phyloP scores from a whole-genome alignment of 2,329 filamentous ascomycete genomes.

The Epichloe sibirici region DNA sequence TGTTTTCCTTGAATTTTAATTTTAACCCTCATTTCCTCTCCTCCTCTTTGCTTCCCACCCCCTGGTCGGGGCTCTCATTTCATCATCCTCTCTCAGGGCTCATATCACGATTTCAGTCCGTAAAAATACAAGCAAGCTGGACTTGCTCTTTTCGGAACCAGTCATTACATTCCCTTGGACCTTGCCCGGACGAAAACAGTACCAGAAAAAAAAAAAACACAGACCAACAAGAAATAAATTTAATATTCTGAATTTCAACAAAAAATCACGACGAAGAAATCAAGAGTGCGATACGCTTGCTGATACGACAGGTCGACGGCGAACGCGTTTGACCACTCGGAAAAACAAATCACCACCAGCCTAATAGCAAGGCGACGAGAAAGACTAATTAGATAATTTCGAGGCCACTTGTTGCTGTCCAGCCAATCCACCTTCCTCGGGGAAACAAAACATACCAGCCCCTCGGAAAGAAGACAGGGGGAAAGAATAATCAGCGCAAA shows the following conservation, averaged over 20 bases:
- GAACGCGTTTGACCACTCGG: conserved; percentile 1
- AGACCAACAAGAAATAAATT: not conserved
- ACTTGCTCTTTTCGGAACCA: conserved; percentile 35
- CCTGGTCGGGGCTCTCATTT: conserved; percentile 18
- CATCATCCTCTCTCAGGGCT: not conserved
- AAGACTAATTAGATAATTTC: conserved; percentile 2
- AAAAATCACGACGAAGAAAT: not conserved
- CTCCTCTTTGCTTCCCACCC: conserved; percentile 15
- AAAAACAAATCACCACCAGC: not conserved
- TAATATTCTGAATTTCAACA: not conserved
- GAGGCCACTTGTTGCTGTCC: not conserved
- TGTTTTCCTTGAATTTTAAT: conserved; percentile 20
- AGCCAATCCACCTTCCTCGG: not conserved
- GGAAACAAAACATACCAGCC: not conserved
- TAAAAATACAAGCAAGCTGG: conserved; percentile 37
- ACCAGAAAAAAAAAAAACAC: not conserved
- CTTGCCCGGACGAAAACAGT: not conserved
- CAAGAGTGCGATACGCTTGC: not conserved
- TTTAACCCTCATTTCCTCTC: conserved; percentile 19
- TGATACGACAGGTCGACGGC: conserved; percentile 5
- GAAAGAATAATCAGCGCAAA: not conserved
- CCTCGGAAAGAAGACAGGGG: not conserved
- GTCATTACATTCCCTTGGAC: conserved; percentile 21
- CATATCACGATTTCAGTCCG: not conserved
- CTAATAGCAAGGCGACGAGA: not conserved